Base-by-base conservation (phyloP, 176 grass and related monocot species). In the Cocos nucifera region DNA sequence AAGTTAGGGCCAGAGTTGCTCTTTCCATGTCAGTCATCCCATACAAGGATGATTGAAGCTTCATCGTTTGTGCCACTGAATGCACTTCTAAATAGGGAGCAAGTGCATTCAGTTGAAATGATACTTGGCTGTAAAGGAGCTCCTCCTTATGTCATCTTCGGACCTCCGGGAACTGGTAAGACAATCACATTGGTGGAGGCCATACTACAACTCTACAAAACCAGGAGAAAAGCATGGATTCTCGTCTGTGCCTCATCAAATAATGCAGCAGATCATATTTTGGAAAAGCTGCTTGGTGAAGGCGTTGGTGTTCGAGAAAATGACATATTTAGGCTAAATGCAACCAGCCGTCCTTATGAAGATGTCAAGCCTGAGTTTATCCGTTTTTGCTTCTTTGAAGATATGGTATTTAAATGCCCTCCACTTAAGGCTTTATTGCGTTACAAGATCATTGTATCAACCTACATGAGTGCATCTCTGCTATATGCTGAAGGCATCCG, bases 191-290 rank as follows among this genome's bases (percentile, higher is more conserved):
- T 97, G 53, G 75, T 91, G 52, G 92, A 97, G 73, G 78, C 92
- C 3, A 70, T 91, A 65, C 65, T 97, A 63, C 92, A 97, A 66
- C 81, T 97, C 44, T 88, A 85, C 75, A 80, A 50, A 44, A 64
- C 21, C 29, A 80, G 73, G 35, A 85, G 61, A 62, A 91, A 70
- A 64, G 57, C 84, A 58, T 66, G 70, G 55, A 75, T 97, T 72
- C 78, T 97, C 22, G 59, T 97, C 55, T 97, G 92, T 78, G 84
- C 92, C 53, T 78, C 92, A 62, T 97, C 92, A 64, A 97, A 97
- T 68, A 88, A 65, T 48, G 87, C 92, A 28, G 87, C 92, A 22
- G 92, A 97, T 25, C 92, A 88, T 87, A 73, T 91, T 69, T 70
- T 91, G 75, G 78, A 76, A 53, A 91, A 97, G 35, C 66, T 97